These are phyloP conservation scores for Dichotomopilus funicola DNA, from an alignment of 2,329 filamentous ascomycete species.

Conservation along the genomic window DNA sequence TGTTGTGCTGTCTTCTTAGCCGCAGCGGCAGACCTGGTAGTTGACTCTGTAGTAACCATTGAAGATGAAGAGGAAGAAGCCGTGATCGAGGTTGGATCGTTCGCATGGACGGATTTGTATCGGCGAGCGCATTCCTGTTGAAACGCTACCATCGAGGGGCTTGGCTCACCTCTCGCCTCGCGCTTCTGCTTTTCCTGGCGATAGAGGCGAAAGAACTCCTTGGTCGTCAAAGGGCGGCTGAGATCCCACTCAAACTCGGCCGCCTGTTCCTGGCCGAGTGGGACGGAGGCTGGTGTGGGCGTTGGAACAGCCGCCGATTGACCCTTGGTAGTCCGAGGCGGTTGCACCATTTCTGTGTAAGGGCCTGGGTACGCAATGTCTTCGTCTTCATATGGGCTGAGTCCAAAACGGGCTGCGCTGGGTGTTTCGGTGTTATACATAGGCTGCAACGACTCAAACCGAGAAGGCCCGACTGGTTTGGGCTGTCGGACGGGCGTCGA, in stretches of 20 bases:
- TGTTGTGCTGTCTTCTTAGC: neutral
- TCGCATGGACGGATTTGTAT: constrained; percentile 12
- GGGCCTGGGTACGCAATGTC: constrained; percentile 19
- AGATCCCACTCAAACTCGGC: constrained; percentile 17
- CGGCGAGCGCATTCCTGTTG: constrained; percentile 17
- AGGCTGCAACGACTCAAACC: constrained; percentile 14
- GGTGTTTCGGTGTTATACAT: constrained; percentile 17
- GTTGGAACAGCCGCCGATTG: constrained; percentile 11
- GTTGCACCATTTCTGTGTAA: constrained; percentile 21
- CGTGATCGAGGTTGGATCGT: neutral
- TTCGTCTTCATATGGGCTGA: constrained; percentile 23
- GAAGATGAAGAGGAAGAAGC: neutral
- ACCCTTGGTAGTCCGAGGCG: constrained; percentile 1
- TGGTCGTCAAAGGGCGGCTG: constrained; percentile 12
- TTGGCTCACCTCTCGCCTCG: constrained; percentile 11
- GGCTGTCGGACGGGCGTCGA: neutral
- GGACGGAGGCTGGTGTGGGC: constrained; percentile 6
- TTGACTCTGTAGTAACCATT: neutral
- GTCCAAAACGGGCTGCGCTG: constrained; percentile 9
- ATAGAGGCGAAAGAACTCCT: constrained; percentile 18
- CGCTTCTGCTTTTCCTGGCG: constrained; percentile 15
- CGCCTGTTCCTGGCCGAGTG: neutral
- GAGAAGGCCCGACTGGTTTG: constrained; percentile 9
- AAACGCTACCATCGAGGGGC: constrained; percentile 17
- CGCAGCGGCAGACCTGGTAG: neutral